Base-by-base conservation (phyloP, 2,329 filamentous ascomycete genomes). In the Penicillium fuscoglaucum region DNA sequence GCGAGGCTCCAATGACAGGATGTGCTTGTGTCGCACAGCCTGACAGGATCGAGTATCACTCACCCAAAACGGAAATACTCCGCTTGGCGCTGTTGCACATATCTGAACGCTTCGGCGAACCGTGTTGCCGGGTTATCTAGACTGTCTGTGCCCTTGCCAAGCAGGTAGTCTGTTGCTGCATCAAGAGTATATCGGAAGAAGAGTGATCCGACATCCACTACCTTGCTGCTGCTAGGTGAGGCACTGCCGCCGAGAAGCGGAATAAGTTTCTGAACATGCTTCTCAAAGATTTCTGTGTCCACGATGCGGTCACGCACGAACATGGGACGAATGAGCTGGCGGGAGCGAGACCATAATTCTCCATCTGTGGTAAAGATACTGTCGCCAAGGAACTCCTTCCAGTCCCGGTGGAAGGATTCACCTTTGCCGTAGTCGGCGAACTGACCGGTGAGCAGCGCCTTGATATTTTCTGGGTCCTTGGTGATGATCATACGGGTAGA, bases 401-500 rank as follows among this genome's bases (percentile, higher is more conserved):
- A 96, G 52, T 92, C 88, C 9, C 75, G 66, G 67, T 93, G 88
- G 76, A 96, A 96, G 24, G 68, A 35, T 52, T 75, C 66, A 9
- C 92, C 92, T 76, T 96, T 96, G 62, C 92, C 93, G 70, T 87
- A 97, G 70, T 96, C 90, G 41, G 78, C 77, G 70, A 97, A 97
- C 70, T 96, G 91, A 1, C 88, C 89, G 0, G 92, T 90, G n/a
- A 97, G 80, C 24, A 97, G 83, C 6, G 93, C 90, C 74, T 96
- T 96, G 78, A 96, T 89, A 71, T 96, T 96, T 69, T 96, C 91
- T 0, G 90, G 89, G 65, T 96, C 91, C 6, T 84, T 84, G 0
- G 93, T 96, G 69, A 95, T 82, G 59, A 96, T 73, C 24, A 88
- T 74, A n/a, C 90, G 84, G 15, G 62, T 67, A 6, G 68, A 70